A percentile compares a stretch with the other conserved stretches of the same genome.
Conservation (phyloP, 441 rosid genomes). For the Pelargonium cotyledonis region DNA sequence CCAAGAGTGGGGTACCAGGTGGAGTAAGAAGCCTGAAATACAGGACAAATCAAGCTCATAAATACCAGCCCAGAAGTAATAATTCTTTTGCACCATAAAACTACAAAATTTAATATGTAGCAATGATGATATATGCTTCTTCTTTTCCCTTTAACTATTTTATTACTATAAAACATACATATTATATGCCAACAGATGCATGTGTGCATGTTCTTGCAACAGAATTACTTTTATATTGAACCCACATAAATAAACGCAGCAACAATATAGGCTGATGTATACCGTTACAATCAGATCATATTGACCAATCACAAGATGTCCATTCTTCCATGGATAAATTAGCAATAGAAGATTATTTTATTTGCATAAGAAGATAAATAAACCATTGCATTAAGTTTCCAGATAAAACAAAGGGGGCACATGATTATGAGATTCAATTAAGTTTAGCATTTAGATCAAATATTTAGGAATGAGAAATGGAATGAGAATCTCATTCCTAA, state of each 20-base stretch:
- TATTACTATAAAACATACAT: not conserved
- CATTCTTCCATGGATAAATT: not conserved
- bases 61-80: conserved; percentile 16
- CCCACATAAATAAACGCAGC: too few species aligned
- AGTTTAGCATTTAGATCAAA: not conserved
- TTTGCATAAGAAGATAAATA: not conserved
- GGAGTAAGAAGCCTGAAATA: conserved; percentile 77
- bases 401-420: not conserved
- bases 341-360: not conserved
- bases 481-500: too few species aligned
- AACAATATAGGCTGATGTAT: too few species aligned
- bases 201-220: too few species aligned
- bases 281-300: not conserved
- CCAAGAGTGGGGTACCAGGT: conserved; percentile 55
- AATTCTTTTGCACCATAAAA: not conserved
- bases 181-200: too few species aligned
- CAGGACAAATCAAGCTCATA: conserved; percentile 15
- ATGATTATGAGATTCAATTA: not conserved
- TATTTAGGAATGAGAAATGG: too few species aligned
- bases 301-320: not conserved
- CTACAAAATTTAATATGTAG: too few species aligned
- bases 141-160: too few species aligned
- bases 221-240: too few species aligned
- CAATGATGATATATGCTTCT: too few species aligned
- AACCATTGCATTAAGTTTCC: not conserved